Evolutionary conservation across 108 stramenopile genomes (phyloP).

Genomic region (Pseudonitzschia multiseries): DNA sequence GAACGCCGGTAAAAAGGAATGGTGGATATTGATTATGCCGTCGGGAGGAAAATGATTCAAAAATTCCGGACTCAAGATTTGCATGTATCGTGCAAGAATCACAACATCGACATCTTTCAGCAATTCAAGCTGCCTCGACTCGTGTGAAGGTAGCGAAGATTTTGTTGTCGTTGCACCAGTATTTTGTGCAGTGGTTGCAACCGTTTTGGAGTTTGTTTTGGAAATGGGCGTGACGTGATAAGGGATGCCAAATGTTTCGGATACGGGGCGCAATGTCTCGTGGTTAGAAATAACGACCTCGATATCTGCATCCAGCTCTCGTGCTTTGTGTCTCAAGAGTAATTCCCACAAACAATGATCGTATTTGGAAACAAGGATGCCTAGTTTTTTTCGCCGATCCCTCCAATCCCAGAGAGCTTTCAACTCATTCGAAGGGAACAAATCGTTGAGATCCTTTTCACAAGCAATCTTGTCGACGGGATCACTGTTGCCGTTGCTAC

Average conservation of each 20-base stretch:
- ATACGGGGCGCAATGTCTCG: constrained; percentile 58
- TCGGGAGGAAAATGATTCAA: constrained; percentile 53
- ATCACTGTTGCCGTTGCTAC: neutral
- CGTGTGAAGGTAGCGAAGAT: constrained; percentile 19
- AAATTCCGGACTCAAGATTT: constrained; percentile 68
- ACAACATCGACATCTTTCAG: constrained; percentile 72
- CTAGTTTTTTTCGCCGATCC: constrained; percentile 30
- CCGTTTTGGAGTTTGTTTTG: constrained; percentile 36
- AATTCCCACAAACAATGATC: constrained; percentile 89
- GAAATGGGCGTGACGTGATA: constrained; percentile 63
- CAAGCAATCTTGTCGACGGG: constrained; percentile 9
- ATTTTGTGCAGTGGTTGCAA: constrained; percentile 52
- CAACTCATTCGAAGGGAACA: constrained; percentile 22
- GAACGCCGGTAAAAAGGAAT: constrained; percentile 88
- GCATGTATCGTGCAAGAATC: constrained; percentile 87
- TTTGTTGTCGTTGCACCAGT: neutral
- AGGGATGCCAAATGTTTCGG: constrained; percentile 77
- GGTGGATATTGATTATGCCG: constrained; percentile 86
- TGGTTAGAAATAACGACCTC: constrained; percentile 77
- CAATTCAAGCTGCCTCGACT: constrained; percentile 66
- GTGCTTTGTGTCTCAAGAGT: constrained; percentile 70
- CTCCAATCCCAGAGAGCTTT: constrained; percentile 40
- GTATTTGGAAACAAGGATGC: constrained; percentile 68
- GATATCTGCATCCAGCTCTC: constrained; percentile 75
- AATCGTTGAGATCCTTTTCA: constrained; percentile 17